A percentile compares a stretch with the other conserved stretches of the same genome.
phyloP scores from a whole-genome alignment of 441 rosid species.

The Syzygium malaccense region DNA sequence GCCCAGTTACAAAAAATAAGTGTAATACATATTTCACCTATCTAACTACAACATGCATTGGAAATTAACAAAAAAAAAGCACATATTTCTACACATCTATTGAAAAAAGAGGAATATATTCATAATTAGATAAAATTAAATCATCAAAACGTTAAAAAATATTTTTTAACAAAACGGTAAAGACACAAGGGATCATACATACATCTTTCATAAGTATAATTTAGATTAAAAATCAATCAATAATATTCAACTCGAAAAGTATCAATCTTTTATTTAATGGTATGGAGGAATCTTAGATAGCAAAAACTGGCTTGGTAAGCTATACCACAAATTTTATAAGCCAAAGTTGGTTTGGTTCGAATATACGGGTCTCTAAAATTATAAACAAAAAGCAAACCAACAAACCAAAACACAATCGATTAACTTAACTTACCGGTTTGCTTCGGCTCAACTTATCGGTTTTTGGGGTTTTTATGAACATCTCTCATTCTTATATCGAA shows the following conservation, averaged over 20 bases:
- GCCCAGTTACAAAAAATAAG: neutral
- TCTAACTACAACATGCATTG: neutral
- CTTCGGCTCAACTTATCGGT: neutral
- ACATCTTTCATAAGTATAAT: neutral
- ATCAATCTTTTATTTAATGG: neutral
- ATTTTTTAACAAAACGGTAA: neutral
- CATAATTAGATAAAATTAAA: no score
- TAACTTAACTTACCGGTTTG: no score
- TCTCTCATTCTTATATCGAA: no score
- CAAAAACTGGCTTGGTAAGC: neutral
- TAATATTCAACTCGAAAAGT: neutral
- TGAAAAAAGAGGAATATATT: neutral
- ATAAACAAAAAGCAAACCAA: no score
- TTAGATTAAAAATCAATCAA: neutral
- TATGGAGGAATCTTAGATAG: neutral
- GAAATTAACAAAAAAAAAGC: neutral
- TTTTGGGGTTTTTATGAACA: no score
- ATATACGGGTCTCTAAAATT: no score
- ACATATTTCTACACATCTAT: no score
- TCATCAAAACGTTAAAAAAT: neutral
- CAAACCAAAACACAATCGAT: no score
- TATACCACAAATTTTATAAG: neutral
- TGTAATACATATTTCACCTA: neutral
- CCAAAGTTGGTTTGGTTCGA: neutral
- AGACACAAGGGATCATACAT: neutral